Evolutionary conservation across 1,139 yeast genomes (phyloP), one percentile per base, ranked within the genome.

Genomic region (Candida labiduridarum): DNA sequence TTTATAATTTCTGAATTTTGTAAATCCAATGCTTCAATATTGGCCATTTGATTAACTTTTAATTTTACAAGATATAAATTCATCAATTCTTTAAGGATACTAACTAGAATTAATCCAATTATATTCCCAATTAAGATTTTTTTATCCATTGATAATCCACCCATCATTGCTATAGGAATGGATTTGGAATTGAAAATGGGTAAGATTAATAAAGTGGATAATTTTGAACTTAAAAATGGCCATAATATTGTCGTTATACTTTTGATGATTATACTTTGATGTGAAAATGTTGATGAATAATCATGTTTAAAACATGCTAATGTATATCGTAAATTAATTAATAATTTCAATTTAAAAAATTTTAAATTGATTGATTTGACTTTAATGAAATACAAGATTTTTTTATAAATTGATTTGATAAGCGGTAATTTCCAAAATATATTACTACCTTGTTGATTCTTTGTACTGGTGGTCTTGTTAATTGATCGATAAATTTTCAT

Each of bases 231-330:
- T 11, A 70, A 25, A 49, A 65, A 71, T 16, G 81, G 80, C 80
- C 80, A 76, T 41, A 68, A 22, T 9, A 72, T 45, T 0, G 80
- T 72, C 4, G 78, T 68, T 14, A 74, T 49, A 10, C 64, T 55
- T 35, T 68, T 58, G 18, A 74, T 54, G 2, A 71, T 60, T 5
- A 61, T 55, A 14, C 76, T 72, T 15, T 58, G 60, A 34, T 56
- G 48, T 1, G 65, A 49, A 11, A 71, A 57, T 1, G 66, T 55
- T 1, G 56, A 36, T 1, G 79, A 68, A 56, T 71, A 76, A 58
- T 76, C 80, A 49, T 69, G 59, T 34, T 57, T 57, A 38, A 74
- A 45, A 52, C 79, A 69, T 2, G 77, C 76, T 42, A 66, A 62
- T 8, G 69, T 51, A 50, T 66, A 64, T 52, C 63, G 57, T 29